Evolutionary conservation across 495 filamentous ascomycete genomes (phyloP), one percentile per base, ranked within the genome.

Genomic region (Polyplosphaeria fusca): DNA sequence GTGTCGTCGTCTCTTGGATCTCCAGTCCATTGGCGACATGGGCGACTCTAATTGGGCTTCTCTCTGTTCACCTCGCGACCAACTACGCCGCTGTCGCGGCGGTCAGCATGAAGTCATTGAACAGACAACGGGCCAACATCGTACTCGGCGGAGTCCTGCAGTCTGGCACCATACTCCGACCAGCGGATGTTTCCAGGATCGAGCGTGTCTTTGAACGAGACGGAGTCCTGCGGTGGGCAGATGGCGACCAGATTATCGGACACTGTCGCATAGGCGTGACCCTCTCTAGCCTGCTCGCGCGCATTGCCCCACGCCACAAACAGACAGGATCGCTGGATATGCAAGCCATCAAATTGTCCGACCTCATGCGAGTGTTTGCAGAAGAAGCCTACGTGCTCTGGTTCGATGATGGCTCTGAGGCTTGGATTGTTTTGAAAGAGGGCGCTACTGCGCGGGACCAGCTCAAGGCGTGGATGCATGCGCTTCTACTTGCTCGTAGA

Each of bases 11-110:
- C 9, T 84, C 87, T 3, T 73, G 79, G 60, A 80, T 96, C 13
- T 83, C 86, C 32, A 80, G 85, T 22, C 81, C 82, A 59, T 68
- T 76, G 16, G 80, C 84, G 30, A 95, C 91, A 5, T 94, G 88
- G 88, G 67, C 76, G n/a, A 75, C 82, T 27, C 82, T 96, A 60
- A 64, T 91, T 3, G 40, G 82, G 11, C 79, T 98, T 14, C 78
- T 95, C 14, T 73, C 79, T 16, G 67, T 88, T 16, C 92, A 96
- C 68, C 78, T 96, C 27, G 74, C 75, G 50, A 87, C 84, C 44
- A 98, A 96, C 71, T 92, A 94, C 71, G 76, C 79, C 32, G 92
- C 91, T 18, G 91, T 97, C 19, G 80, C 85, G 57, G 76, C 87
- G 39, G 92, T 97, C 11, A 81, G 82, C 67, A 87, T 96, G 83